These are phyloP conservation scores for Lactarius trivialis DNA, from an alignment of 768 basidiomycete species.

Conservation along the genomic window DNA sequence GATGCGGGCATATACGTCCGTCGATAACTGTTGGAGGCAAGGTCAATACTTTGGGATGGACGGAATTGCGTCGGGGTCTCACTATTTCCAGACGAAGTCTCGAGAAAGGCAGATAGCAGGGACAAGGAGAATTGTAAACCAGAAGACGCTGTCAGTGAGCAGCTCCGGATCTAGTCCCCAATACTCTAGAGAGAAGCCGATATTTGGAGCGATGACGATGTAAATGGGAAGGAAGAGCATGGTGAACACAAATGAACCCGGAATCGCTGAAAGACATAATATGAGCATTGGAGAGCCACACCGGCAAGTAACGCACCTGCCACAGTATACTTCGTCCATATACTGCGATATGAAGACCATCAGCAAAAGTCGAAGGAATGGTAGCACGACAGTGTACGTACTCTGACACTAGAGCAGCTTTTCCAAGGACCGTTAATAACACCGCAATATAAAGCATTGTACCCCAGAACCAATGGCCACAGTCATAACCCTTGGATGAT, in stretches of 20 bases:
- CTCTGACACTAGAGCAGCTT: conserved; percentile 97
- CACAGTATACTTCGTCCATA: conserved; percentile 99
- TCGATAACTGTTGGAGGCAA: conserved; percentile 55
- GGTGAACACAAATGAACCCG: conserved; percentile 95
- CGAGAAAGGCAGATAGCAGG: conserved; percentile 80
- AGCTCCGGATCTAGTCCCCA: conserved; percentile 81
- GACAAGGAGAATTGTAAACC: conserved; percentile 77
- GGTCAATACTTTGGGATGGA: conserved; percentile 12
- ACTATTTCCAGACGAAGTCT: conserved; percentile 99
- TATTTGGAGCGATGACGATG: conserved; percentile 73
- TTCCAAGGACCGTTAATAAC: conserved; percentile 90
- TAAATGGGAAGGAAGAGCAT: conserved; percentile 94
- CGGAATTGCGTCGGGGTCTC: conserved; percentile 30
- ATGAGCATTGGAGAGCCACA: conserved; percentile 2
- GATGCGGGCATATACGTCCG: conserved; percentile 84
- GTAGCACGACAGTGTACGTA: conserved; percentile 36
- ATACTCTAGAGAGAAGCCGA: conserved; percentile 90
- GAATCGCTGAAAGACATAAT: conserved; percentile 59
- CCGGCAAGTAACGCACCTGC: conserved; percentile 46
- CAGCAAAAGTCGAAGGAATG: conserved; percentile 9
- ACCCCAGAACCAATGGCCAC: conserved; percentile 99
- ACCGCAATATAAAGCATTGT: conserved; percentile 93
- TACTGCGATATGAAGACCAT: conserved; percentile 37
- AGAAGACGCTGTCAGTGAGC: conserved; percentile 86
- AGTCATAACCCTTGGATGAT: conserved; percentile 69